Conservation (phyloP, 441 rosid genomes). For the Aleurites moluccanus region DNA sequence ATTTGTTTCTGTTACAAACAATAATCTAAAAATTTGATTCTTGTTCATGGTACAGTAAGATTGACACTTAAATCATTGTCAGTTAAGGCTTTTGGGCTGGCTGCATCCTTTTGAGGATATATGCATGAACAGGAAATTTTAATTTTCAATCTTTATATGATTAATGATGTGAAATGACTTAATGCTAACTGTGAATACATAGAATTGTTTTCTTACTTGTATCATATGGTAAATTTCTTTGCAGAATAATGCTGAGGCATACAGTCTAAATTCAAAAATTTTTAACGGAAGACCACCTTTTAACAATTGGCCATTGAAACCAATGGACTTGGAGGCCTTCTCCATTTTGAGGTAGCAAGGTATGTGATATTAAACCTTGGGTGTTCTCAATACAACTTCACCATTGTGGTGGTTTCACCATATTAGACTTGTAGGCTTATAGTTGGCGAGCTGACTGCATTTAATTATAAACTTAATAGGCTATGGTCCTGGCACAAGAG, state of each 20-base stretch:
- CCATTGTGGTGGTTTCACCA: not conserved
- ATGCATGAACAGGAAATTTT: not conserved
- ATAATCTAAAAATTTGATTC: no score
- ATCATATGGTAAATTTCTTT: slow-evolving; percentile 20
- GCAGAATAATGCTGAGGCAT: slow-evolving; percentile 66
- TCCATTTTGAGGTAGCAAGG: slow-evolving; percentile 24
- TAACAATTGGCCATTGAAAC: slow-evolving; percentile 54
- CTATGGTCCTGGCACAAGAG: not conserved
- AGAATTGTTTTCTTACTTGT: slow-evolving; percentile 7
- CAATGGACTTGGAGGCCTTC: slow-evolving; percentile 45
- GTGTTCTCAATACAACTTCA: not conserved
- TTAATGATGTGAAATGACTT: not conserved
- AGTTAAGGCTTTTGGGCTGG: not conserved
- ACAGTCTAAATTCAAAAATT: slow-evolving; percentile 37
- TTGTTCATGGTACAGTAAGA: no score
- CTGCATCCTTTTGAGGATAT: not conserved
- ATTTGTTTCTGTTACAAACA: no score
- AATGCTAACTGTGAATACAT: not conserved
- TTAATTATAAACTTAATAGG: not conserved
- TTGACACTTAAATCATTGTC: not conserved
- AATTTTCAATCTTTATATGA: not conserved
- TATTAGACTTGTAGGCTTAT: not conserved
- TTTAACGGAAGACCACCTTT: slow-evolving; percentile 46
- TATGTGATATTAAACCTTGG: slow-evolving; percentile 8
- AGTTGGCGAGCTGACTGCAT: not conserved